These are phyloP conservation scores for Pezicula neosporulosa DNA, from an alignment of 2,329 filamentous ascomycete genomes.

Conservation along the genomic window DNA sequence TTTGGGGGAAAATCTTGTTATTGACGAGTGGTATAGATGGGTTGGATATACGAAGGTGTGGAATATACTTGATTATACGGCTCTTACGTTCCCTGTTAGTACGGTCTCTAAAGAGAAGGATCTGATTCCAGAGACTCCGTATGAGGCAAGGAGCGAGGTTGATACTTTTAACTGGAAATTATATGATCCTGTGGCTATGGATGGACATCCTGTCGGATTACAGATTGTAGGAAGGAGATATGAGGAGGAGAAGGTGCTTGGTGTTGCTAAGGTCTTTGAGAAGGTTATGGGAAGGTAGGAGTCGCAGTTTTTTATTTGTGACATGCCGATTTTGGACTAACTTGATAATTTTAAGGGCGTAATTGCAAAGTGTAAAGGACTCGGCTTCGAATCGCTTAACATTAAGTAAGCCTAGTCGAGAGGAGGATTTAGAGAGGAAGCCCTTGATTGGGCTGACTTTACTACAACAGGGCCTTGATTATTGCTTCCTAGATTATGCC, in stretches of 20 bases:
- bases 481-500: too few species aligned
- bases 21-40: conserved; percentile 32
- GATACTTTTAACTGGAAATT: conserved; percentile 49
- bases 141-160: conserved; percentile 43
- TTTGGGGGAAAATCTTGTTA: conserved; percentile 16
- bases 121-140: conserved; percentile 28
- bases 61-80: conserved; percentile 60
- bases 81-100: conserved; percentile 52
- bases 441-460: too few species aligned
- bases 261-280: conserved; percentile 28
- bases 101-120: conserved; percentile 37
- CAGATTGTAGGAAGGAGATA: conserved; percentile 49
- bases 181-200: conserved; percentile 38
- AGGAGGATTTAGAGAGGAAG: too few species aligned
- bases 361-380: too few species aligned
- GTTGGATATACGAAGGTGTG: conserved; percentile 60
- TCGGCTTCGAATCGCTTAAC: too few species aligned
- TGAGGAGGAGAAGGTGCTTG: conserved; percentile 53
- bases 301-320: not conserved
- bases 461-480: too few species aligned
- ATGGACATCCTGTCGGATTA: conserved; percentile 46
- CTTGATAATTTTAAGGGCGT: too few species aligned
- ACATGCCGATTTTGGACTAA: too few species aligned
- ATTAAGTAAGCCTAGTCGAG: too few species aligned
- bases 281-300: not conserved